Evolutionary conservation across 495 filamentous ascomycete genomes (phyloP), one percentile per base, ranked within the genome.

Genomic region (Chaetomium fimeti): DNA sequence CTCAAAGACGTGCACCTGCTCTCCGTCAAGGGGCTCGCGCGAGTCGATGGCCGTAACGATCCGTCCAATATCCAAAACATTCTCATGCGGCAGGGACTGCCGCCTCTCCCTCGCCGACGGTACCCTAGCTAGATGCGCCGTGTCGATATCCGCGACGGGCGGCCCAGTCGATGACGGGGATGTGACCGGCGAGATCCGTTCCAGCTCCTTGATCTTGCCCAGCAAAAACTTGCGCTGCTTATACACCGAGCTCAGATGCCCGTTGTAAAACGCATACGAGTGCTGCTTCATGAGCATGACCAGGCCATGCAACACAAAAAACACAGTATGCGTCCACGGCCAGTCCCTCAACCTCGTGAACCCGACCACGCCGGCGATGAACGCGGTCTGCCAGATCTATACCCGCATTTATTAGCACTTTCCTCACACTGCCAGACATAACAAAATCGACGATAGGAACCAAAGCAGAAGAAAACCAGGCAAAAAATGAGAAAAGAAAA

Each of bases 271-370:
- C 3, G 85, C 82, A 70, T 89, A 91, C 56, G 85, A 88, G 69
- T 91, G 89, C 70, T 88, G 87, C 74, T 92, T 92, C 89, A 92
- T 91, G 53, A 91, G 64, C 82, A 91, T 86, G 1, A 87, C 84
- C 22, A 90, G 68, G 18, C 82, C 83, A 68, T 92, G 89, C 52
- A 92, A 76, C 4, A 90, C 86, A 36, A 89, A 87, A 72, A 89
- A 91, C 28, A 91, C 75, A 27, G 79, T 81, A 43, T 78, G 88
- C 32, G 90, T 88, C 89, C 89, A 92, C 22, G 87, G 85, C 89
- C 89, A 92, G 51, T 89, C 85, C 5, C 87, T 78, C 68, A 85
- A 79, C 58, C 85, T 78, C 0, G 87, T 84, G 74, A 87, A 84
- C 48, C 81, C 79, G 40, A 91, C 75, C 13, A 85, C 81, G 9